phyloP scores from a whole-genome alignment of 169 alveolate species.

The Amoebophrya sp. region DNA sequence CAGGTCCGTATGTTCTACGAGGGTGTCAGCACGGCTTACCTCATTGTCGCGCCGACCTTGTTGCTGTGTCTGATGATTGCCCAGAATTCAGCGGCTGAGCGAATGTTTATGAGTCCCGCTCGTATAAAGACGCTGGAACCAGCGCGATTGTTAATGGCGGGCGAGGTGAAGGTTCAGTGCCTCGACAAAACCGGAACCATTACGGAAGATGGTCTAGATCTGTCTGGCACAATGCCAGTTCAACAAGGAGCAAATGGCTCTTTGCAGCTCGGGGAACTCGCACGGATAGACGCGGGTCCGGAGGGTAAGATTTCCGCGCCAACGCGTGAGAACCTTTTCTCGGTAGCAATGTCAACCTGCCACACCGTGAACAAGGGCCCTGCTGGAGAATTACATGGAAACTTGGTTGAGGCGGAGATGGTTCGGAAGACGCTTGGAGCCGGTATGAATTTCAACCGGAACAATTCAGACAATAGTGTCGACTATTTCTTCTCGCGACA shows the following conservation, averaged over 20 bases:
- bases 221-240: background rate
- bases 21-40: background rate
- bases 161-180: slow-evolving; percentile 15
- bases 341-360: background rate
- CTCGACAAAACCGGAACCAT: slow-evolving; percentile 11
- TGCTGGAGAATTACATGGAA: background rate
- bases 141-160: background rate
- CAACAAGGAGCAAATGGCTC: background rate
- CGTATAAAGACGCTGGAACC: background rate
- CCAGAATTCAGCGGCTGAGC: background rate
- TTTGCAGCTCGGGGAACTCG: background rate
- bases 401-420: slow-evolving; percentile 24
- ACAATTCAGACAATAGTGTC: background rate
- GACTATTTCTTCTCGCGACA: background rate
- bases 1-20: slow-evolving; percentile 9
- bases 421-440: background rate
- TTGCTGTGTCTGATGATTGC: background rate
- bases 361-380: slow-evolving; percentile 9
- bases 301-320: background rate
- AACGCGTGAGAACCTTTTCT: background rate
- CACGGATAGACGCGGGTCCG: too few species aligned
- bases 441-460: background rate
- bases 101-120: background rate
- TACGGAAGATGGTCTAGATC: background rate
- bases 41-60: background rate